A percentile compares a stretch with the other conserved stretches of the same genome.
phyloP scores from a whole-genome alignment of 352 stramenopile genomes.

The Pythium insidiosum region DNA sequence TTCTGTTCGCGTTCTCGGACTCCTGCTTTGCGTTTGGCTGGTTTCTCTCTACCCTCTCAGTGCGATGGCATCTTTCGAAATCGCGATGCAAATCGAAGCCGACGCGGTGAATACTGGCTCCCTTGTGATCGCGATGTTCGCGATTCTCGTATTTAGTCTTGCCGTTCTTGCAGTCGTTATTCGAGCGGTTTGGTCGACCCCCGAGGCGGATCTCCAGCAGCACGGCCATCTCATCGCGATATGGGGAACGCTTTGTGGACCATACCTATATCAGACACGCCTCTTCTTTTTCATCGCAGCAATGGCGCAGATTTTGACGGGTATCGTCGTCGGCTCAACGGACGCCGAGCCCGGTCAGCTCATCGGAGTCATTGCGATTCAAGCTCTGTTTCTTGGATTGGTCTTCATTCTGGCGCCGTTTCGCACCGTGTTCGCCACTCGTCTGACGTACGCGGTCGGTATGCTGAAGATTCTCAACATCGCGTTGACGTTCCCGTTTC shows the following conservation, averaged over 20 bases:
- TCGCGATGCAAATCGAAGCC: neutral
- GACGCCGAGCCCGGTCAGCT: constrained; percentile 46
- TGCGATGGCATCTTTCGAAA: neutral
- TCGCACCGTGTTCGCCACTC: constrained; percentile 23
- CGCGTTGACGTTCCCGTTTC: constrained; percentile 40
- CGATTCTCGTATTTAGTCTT: constrained; percentile 36
- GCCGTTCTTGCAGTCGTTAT: constrained; percentile 33
- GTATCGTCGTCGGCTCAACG: constrained; percentile 50
- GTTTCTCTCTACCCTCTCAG: neutral
- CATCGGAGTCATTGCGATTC: constrained; percentile 35
- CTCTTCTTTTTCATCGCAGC: constrained; percentile 62
- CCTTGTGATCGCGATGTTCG: constrained; percentile 22
- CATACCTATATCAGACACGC: constrained; percentile 52
- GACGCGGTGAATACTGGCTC: neutral
- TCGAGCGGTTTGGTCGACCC: constrained; percentile 46
- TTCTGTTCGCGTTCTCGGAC: neutral
- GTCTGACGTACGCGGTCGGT: constrained; percentile 38
- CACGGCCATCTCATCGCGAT: constrained; percentile 47
- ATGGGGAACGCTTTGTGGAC: constrained; percentile 56
- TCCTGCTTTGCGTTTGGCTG: neutral
- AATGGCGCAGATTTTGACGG: constrained; percentile 46
- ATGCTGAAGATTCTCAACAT: constrained; percentile 54
- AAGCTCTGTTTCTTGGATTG: constrained; percentile 40
- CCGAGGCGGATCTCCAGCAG: constrained; percentile 40
- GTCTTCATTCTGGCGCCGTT: constrained; percentile 58